A percentile compares a stretch with the other conserved stretches of the same genome.
These are phyloP conservation scores for Phytophthora pini DNA, from an alignment of 352 stramenopile genomes.

Conservation along the genomic window DNA sequence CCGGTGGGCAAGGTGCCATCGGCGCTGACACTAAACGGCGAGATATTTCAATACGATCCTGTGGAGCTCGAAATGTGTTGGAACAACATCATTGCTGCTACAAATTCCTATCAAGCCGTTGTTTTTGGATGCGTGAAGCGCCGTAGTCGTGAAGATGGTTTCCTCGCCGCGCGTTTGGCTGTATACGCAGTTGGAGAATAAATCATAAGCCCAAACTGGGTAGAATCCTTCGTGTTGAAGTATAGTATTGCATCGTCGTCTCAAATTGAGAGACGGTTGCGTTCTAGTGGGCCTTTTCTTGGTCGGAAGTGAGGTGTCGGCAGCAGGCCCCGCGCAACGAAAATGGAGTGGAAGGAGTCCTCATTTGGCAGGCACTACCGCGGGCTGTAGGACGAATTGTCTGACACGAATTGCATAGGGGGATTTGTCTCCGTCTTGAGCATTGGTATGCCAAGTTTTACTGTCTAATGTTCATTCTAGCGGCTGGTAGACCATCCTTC, in stretches of 20 bases:
- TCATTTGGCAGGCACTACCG: conserved; percentile 2
- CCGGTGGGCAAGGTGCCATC: not conserved
- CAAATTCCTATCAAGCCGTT: not conserved
- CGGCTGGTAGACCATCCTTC: not conserved
- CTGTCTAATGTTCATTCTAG: not conserved
- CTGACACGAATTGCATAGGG: conserved; percentile 15
- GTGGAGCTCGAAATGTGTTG: no score
- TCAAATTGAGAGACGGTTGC: conserved; percentile 10
- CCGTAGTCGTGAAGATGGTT: conserved; percentile 6
- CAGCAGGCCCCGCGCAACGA: not conserved
- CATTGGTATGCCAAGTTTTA: conserved; percentile 1
- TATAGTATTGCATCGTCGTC: conserved; percentile 9
- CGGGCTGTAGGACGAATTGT: not conserved
- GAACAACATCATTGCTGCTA: not conserved
- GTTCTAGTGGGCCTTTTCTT: conserved; percentile 17
- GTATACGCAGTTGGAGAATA: not conserved
- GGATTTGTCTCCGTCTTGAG: conserved; percentile 1
- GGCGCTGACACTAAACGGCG: conserved; percentile 4
- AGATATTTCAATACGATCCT: not conserved
- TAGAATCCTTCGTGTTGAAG: conserved; percentile 7
- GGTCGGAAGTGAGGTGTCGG: conserved; percentile 10
- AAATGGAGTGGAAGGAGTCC: conserved; percentile 31
- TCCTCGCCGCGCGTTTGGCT: conserved; percentile 10
- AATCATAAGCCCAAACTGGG: not conserved
- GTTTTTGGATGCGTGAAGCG: not conserved